These are phyloP conservation scores for Penicillium sumatraense DNA, from an alignment of 2,329 filamentous ascomycete species.

Conservation along the genomic window DNA sequence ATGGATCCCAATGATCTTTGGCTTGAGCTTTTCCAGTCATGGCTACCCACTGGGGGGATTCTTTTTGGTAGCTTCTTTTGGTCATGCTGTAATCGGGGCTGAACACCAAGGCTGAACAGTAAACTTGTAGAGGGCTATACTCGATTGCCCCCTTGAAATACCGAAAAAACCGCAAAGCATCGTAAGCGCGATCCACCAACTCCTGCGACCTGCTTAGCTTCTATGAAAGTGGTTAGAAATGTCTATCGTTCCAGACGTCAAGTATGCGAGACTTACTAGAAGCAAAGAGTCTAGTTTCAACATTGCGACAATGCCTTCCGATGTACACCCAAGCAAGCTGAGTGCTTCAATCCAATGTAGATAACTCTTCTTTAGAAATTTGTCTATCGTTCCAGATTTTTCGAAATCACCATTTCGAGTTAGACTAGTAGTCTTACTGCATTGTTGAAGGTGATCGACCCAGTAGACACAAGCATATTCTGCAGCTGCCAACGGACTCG, in stretches of 20 bases:
- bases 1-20: too few species aligned
- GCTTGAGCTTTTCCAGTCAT: too few species aligned
- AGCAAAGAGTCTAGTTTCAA: slow-evolving; percentile 22
- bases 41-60: too few species aligned
- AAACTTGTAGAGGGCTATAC: neutral
- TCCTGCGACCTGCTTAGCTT: too few species aligned
- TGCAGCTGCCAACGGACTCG: slow-evolving; percentile 31
- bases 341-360: slow-evolving; percentile 37
- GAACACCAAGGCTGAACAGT: neutral
- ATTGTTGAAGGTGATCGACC: slow-evolving; percentile 36
- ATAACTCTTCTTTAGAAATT: slow-evolving; percentile 26
- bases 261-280: neutral
- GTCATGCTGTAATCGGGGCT: neutral
- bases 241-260: too few species aligned
- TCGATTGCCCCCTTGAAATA: neutral
- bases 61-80: too few species aligned
- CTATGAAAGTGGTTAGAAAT: too few species aligned
- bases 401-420: slow-evolving; percentile 10
- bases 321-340: slow-evolving; percentile 24
- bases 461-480: slow-evolving; percentile 43
- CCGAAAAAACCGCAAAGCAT: neutral
- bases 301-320: slow-evolving; percentile 22
- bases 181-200: neutral
- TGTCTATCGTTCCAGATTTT: slow-evolving; percentile 14
- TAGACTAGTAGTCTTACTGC: neutral